These are phyloP conservation scores for Piper longum DNA, from an alignment of 164 flowering plant species.

Conservation along the genomic window DNA sequence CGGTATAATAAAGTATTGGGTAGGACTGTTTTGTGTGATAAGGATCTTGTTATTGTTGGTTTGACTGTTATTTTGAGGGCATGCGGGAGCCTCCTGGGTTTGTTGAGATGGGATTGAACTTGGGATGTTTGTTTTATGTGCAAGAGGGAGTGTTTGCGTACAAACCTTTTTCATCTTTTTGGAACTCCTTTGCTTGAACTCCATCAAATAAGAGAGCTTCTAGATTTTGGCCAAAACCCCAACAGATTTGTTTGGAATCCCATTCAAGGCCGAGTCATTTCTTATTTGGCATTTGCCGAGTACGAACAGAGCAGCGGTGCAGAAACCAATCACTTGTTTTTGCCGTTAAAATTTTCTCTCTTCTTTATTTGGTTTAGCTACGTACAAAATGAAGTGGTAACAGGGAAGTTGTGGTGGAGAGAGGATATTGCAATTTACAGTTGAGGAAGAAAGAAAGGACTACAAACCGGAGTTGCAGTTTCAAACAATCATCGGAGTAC, in stretches of 20 bases:
- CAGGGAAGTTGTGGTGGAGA: too few relatives aligned
- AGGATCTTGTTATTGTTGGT: too few relatives aligned
- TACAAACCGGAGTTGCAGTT: background rate
- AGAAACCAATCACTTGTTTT: too few relatives aligned
- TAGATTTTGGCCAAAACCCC: too few relatives aligned
- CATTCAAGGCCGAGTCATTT: background rate
- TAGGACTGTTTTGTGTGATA: background rate
- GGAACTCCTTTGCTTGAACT: background rate
- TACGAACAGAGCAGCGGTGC: too few relatives aligned
- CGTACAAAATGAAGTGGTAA: too few relatives aligned
- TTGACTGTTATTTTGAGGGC: background rate
- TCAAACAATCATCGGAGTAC: background rate
- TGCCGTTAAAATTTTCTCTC: too few relatives aligned
- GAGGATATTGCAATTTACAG: background rate
- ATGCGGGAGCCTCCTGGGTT: background rate
- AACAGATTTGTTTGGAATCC: background rate
- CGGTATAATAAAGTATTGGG: slow-evolving; percentile 4
- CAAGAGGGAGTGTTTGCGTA: background rate
- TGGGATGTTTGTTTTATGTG: background rate
- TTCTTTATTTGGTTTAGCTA: too few relatives aligned
- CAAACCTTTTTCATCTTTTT: background rate
- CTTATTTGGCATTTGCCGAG: too few relatives aligned
- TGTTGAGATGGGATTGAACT: background rate
- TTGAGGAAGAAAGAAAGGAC: background rate
- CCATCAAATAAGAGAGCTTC: too few relatives aligned